Percentiles rank a stretch among this genome's conserved stretches.
Conservation (phyloP, 768 basidiomycete genomes). For the Pleurotus tuoliensis region DNA sequence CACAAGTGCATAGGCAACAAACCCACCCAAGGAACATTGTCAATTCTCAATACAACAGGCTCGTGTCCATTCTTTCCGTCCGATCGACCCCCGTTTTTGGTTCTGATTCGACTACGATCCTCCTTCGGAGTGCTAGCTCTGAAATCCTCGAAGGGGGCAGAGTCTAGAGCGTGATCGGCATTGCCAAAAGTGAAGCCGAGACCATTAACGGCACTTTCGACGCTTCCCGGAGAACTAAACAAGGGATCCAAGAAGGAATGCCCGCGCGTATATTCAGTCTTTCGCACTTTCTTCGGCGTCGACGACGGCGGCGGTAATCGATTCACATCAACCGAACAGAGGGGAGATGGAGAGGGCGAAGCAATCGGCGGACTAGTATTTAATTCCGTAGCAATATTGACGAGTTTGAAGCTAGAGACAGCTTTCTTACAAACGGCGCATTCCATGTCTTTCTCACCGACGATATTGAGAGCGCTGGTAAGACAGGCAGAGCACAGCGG, state of each 20-base stretch:
- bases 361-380: background rate
- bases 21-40: constrained; percentile 86
- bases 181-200: constrained; percentile 3
- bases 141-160: background rate
- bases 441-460: constrained; percentile 85
- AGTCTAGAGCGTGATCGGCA: constrained; percentile 9
- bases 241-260: constrained; percentile 27
- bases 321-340: constrained; percentile 8
- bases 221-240: constrained; percentile 29
- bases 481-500: constrained; percentile 77
- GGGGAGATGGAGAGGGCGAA: constrained; percentile 12
- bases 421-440: constrained; percentile 74
- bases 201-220: background rate
- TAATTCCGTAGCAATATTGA: background rate
- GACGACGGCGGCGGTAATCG: constrained; percentile 4
- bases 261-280: constrained; percentile 12
- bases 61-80: constrained; percentile 30
- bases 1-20: background rate
- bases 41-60: constrained; percentile 67
- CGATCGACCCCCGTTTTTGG: constrained; percentile 6
- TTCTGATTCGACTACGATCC: constrained; percentile 11
- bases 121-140: constrained; percentile 8
- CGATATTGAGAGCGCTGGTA: constrained; percentile 84
- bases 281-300: constrained; percentile 4
- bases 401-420: constrained; percentile 60